These are phyloP conservation scores for Lepiota subincarnata DNA, from an alignment of 768 basidiomycete genomes.

Conservation along the genomic window DNA sequence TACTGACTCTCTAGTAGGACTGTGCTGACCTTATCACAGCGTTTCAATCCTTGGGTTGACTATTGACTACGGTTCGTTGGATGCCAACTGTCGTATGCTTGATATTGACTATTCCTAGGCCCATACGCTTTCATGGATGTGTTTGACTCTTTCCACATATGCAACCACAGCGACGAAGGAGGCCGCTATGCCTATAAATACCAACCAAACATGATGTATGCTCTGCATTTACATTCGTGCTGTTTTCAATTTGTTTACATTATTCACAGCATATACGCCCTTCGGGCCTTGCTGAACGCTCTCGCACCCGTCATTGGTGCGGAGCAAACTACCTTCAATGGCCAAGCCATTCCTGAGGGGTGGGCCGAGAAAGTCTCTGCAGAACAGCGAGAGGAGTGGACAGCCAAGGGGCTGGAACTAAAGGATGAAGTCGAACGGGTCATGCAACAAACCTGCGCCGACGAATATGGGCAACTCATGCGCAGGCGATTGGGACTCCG, in stretches of 20 bases:
- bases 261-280: conserved; percentile 60
- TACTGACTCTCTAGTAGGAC: not conserved
- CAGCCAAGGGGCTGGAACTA: conserved; percentile 47
- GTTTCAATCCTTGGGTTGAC: conserved; percentile 73
- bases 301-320: conserved; percentile 85
- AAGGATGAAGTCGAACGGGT: conserved; percentile 60
- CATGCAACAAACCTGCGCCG: conserved; percentile 52
- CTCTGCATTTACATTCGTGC: not conserved
- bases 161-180: conserved; percentile 81
- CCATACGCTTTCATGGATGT: conserved; percentile 97
- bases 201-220: conserved; percentile 80
- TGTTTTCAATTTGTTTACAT: conserved; percentile 1
- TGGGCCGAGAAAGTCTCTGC: conserved; percentile 58
- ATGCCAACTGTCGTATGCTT: not conserved
- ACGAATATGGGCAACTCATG: conserved; percentile 67
- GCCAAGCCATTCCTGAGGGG: conserved; percentile 47
- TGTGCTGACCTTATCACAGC: conserved; percentile 30
- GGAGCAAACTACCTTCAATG: conserved; percentile 50
- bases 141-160: conserved; percentile 80
- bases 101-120: conserved; percentile 36
- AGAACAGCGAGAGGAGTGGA: conserved; percentile 62
- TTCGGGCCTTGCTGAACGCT: conserved; percentile 71
- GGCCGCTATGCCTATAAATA: conserved; percentile 77
- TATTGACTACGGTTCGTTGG: conserved; percentile 62
- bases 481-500: conserved; percentile 78